Percentiles rank a stretch among this genome's conserved stretches.
phyloP scores from a whole-genome alignment of 352 stramenopile species.

The Paralagenidium karlingii region DNA sequence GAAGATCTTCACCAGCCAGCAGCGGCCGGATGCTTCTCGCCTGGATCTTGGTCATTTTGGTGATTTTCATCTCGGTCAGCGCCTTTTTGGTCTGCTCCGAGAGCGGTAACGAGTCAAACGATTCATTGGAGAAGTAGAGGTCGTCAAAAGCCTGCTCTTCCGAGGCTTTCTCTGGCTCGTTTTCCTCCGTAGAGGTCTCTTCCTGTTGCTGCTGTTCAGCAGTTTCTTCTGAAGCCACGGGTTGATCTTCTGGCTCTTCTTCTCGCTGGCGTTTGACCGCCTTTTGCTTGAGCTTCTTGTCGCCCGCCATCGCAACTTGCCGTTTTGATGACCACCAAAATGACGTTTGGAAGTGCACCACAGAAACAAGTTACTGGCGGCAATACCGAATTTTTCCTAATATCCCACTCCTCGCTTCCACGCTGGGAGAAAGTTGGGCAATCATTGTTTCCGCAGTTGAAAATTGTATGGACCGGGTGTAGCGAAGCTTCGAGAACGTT shows the following conservation, averaged over 20 bases:
- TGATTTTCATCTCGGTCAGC: constrained; percentile 86
- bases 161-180: constrained; percentile 7
- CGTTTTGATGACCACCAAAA: too few relatives aligned
- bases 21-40: constrained; percentile 92
- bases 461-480: too few relatives aligned
- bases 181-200: constrained; percentile 14
- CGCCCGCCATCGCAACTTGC: too few relatives aligned
- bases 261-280: constrained; percentile 5
- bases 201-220: constrained; percentile 11
- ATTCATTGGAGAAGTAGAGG: constrained; percentile 80
- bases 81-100: constrained; percentile 85
- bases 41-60: constrained; percentile 97
- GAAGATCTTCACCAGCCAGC: constrained; percentile 92
- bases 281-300: constrained; percentile 24
- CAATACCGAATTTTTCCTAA: too few relatives aligned
- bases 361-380: too few relatives aligned
- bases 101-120: constrained; percentile 86
- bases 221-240: constrained; percentile 1
- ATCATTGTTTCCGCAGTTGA: too few relatives aligned
- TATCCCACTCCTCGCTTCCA: too few relatives aligned
- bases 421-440: too few relatives aligned
- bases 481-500: constrained; percentile 6
- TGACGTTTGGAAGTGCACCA: too few relatives aligned
- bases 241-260: background rate
- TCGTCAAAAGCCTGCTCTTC: constrained; percentile 40